Evolutionary conservation across 2,329 filamentous ascomycete genomes (phyloP), one percentile per base, ranked within the genome.

Genomic region (Stromatinia cepivora): DNA sequence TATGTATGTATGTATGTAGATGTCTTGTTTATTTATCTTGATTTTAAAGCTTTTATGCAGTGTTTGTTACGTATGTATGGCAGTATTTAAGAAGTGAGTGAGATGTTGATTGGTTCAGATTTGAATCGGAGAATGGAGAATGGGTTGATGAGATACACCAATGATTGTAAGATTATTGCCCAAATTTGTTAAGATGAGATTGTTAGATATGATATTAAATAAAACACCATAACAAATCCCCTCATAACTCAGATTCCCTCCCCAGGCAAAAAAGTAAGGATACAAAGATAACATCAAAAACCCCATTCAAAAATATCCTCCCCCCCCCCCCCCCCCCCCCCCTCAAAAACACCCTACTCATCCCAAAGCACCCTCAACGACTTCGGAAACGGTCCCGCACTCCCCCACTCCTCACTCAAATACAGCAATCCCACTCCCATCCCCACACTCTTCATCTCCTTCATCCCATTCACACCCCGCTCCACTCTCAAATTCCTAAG

Each of bases 331-430:
- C 4, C 2, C 5, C 9, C 45, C 36, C 5, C 11, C 22, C 9
- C 20, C n/a, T 13, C 9, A 4, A 34, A 34, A 34, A 34, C 34
- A 34, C 25, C 31, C 22, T 70, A 66, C 62, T 70, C 72, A 72
- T 78, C 75, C 76, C 75, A 78, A 25, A 73, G 68, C 7, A 78
- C 69, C 69, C 76, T 77, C 76, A 78, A 75, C 4, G 71, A 75
- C 17, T 70, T 76, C 13, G 83, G 83, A 77, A 84, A 87, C 31
- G 84, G 81, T 71, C 82, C 85, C 73, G 83, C 84, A 28, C 80
- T 81, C 22, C 87, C 86, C 81, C 88, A 88, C 75, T 92, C 88
- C 79, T 90, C 86, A 50, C 85, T 84, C 82, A 92, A 81, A 77
- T 91, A 92, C 9, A 86, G 80, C 13, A 58, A 71, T n/a, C 63